phyloP scores from a whole-genome alignment of 2,329 filamentous ascomycete genomes.

The Mycosphaerella sp. region DNA sequence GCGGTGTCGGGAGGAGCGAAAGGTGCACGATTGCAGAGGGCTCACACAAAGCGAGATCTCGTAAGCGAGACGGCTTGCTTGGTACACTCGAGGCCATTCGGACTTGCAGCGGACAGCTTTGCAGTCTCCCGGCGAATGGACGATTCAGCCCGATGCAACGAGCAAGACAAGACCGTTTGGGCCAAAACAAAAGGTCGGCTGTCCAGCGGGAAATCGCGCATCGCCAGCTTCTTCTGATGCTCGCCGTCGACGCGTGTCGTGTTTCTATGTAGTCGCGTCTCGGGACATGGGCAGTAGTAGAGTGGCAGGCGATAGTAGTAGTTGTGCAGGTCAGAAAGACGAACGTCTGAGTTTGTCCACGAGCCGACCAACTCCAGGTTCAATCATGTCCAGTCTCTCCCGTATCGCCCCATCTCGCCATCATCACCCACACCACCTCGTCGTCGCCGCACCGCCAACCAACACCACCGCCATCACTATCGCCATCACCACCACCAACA shows the following conservation, averaged over 20 bases:
- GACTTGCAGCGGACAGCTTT: too few species aligned
- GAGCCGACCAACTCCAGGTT: neutral
- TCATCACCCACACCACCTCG: constrained; percentile 4
- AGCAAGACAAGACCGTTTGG: constrained; percentile 2
- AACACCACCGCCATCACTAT: constrained; percentile 1
- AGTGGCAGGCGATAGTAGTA: neutral
- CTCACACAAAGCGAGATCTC: too few species aligned
- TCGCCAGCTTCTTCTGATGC: neutral
- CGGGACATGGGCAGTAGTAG: neutral
- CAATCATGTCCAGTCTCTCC: neutral
- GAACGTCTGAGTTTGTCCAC: neutral
- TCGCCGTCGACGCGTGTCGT: neutral
- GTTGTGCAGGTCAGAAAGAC: neutral
- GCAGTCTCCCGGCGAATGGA: too few species aligned
- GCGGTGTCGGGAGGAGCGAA: too few species aligned
- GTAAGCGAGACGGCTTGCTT: too few species aligned
- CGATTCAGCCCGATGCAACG: neutral
- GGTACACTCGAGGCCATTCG: too few species aligned
- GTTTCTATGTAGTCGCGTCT: constrained; percentile 3
- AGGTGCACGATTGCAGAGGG: too few species aligned
- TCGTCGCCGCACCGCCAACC: constrained; percentile 6
- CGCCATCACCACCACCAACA: constrained; percentile 1
- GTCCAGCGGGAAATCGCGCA: neutral
- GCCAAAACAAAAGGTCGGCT: neutral
- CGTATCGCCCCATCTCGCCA: neutral